Conservation (phyloP, 164 flowering plant genomes). For the Platanus orientalis region DNA sequence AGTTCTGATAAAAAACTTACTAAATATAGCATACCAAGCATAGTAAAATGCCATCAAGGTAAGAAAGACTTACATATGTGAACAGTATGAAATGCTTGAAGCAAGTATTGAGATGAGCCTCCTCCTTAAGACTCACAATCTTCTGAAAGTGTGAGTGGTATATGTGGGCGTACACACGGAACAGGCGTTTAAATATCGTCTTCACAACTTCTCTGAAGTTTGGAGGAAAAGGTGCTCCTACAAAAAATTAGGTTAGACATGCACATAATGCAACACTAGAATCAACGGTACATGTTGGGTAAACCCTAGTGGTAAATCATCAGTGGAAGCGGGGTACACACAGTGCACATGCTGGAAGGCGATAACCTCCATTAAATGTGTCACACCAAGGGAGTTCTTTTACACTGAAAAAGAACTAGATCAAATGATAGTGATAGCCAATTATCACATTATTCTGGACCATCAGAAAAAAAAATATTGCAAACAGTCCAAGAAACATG, state of each 20-base stretch:
- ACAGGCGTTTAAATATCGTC: slow-evolving; percentile 93
- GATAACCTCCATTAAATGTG: too few relatives aligned
- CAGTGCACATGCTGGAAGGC: too few relatives aligned
- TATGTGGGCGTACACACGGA: slow-evolving; percentile 98
- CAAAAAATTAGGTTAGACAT: slow-evolving; percentile 10
- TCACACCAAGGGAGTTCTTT: too few relatives aligned
- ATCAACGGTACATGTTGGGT: too few relatives aligned
- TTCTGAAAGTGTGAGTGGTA: slow-evolving; percentile 97
- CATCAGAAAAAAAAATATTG: not conserved
- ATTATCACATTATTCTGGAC: not conserved
- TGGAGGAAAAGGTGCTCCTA: slow-evolving; percentile 90
- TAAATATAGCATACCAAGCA: not conserved
- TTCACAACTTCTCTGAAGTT: slow-evolving; percentile 96
- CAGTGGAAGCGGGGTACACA: too few relatives aligned
- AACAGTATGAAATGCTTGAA: slow-evolving; percentile 99
- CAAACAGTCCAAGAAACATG: not conserved
- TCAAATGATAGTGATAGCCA: not conserved
- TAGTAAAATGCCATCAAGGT: not conserved
- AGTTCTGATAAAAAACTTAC: too few relatives aligned
- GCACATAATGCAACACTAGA: not conserved
- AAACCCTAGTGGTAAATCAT: too few relatives aligned
- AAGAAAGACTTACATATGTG: slow-evolving; percentile 67
- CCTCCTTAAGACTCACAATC: slow-evolving; percentile 96
- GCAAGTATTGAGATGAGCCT: slow-evolving; percentile 98
- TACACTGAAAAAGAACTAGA: too few relatives aligned